Conservation (phyloP, 140 eudicot species). For the Cichorium intybus region DNA sequence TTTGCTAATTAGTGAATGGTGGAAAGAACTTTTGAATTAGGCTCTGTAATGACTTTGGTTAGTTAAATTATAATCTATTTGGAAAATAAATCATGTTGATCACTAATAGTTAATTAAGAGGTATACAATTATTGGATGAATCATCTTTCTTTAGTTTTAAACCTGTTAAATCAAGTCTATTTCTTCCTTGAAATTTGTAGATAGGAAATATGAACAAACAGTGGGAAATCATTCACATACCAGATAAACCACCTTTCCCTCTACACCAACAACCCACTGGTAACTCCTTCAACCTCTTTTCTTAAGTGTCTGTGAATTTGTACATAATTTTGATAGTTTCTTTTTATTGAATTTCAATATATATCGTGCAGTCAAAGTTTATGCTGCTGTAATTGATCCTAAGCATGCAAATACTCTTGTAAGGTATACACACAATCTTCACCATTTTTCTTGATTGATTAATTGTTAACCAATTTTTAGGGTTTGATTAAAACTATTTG, state of each 20-base stretch:
- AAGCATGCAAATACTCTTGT: constrained; percentile 66
- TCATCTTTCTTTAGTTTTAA: too few relatives aligned
- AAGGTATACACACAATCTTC: constrained; percentile 52
- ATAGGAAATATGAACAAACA: constrained; percentile 20
- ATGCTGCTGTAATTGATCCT: constrained; percentile 68
- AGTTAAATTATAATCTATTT: too few relatives aligned
- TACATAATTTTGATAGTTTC: background rate
- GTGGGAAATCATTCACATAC: constrained; percentile 70
- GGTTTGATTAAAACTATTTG: background rate
- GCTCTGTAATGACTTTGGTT: too few relatives aligned
- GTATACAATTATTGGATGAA: too few relatives aligned
- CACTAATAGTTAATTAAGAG: too few relatives aligned
- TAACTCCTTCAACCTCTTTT: constrained; percentile 3
- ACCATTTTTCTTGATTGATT: constrained; percentile 4
- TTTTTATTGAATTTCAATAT: constrained; percentile 12
- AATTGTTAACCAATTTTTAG: background rate
- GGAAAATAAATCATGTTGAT: too few relatives aligned
- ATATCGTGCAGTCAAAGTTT: constrained; percentile 45
- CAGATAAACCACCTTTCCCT: constrained; percentile 62
- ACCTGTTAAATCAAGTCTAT: too few relatives aligned
- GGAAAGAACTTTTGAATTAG: too few relatives aligned
- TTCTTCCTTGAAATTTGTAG: too few relatives aligned
- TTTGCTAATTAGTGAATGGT: too few relatives aligned
- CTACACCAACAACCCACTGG: constrained; percentile 78
- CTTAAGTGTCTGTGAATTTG: background rate